phyloP scores from a whole-genome alignment of 768 basidiomycete genomes.

The Cystobasidium tubakii region DNA sequence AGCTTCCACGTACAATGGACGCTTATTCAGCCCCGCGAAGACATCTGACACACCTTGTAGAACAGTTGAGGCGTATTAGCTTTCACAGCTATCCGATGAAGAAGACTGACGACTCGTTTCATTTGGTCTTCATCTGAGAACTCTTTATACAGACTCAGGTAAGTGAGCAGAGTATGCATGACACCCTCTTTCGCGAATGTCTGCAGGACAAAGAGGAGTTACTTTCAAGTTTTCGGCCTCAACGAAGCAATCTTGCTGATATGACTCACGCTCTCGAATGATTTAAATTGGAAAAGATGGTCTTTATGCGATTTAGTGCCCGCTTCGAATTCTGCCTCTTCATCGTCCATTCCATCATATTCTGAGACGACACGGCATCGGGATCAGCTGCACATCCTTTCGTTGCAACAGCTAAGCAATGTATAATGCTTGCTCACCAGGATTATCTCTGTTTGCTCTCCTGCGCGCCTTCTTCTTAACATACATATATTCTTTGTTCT shows the following conservation, averaged over 20 bases:
- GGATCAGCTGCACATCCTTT: no score
- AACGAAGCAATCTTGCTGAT: no score
- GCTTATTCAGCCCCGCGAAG: no score
- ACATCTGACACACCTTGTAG: slow-evolving; percentile 83
- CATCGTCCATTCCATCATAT: slow-evolving; percentile 65
- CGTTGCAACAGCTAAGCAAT: neutral
- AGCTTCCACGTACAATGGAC: no score
- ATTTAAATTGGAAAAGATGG: slow-evolving; percentile 83
- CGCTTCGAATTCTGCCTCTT: slow-evolving; percentile 56
- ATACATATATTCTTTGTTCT: slow-evolving; percentile 65
- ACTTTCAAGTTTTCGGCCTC: no score
- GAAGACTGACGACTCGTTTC: slow-evolving; percentile 78
- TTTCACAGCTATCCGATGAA: slow-evolving; percentile 84
- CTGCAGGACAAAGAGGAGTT: slow-evolving; percentile 52
- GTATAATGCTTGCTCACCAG: neutral
- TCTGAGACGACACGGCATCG: neutral
- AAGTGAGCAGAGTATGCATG: slow-evolving; percentile 72
- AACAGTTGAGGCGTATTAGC: slow-evolving; percentile 90
- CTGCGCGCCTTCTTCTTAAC: slow-evolving; percentile 62
- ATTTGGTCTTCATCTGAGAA: slow-evolving; percentile 71
- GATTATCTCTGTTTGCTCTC: slow-evolving; percentile 54
- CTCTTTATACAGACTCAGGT: slow-evolving; percentile 76
- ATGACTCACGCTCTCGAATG: slow-evolving; percentile 78
- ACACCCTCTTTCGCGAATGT: slow-evolving; percentile 84
- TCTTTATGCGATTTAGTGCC: slow-evolving; percentile 61